These are phyloP conservation scores for Echium plantagineum DNA, from an alignment of 257 asterid species.

Conservation along the genomic window DNA sequence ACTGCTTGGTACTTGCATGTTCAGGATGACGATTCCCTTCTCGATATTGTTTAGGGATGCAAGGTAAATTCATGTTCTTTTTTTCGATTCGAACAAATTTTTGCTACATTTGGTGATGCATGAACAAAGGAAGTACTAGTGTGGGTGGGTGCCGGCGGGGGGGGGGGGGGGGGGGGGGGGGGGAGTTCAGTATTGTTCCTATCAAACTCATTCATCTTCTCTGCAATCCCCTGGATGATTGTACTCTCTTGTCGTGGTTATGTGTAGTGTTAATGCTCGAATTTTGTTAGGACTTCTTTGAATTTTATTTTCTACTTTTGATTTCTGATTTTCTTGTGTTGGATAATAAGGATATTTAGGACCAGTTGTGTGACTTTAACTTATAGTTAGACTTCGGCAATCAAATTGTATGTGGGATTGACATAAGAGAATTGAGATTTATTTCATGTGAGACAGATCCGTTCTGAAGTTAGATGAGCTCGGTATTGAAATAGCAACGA, in stretches of 20 bases:
- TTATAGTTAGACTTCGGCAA: background rate
- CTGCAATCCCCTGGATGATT: too few relatives aligned
- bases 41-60: background rate
- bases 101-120: too few relatives aligned
- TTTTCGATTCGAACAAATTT: too few relatives aligned
- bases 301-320: too few relatives aligned
- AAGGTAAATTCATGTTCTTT: background rate
- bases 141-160: background rate
- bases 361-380: background rate
- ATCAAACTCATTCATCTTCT: too few relatives aligned
- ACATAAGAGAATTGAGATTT: background rate
- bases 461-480: constrained; percentile 52
- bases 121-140: background rate
- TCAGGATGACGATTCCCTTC: background rate
- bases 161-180: too few relatives aligned
- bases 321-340: too few relatives aligned
- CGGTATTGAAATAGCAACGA: constrained; percentile 50
- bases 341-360: too few relatives aligned
- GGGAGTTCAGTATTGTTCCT: too few relatives aligned
- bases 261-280: too few relatives aligned
- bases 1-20: background rate
- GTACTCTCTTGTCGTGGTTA: too few relatives aligned
- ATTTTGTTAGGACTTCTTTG: too few relatives aligned
- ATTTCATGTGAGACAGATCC: constrained; percentile 22
- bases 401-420: background rate